Conservation (phyloP, 148 eudicot species). For the Suaeda aralocaspica region DNA sequence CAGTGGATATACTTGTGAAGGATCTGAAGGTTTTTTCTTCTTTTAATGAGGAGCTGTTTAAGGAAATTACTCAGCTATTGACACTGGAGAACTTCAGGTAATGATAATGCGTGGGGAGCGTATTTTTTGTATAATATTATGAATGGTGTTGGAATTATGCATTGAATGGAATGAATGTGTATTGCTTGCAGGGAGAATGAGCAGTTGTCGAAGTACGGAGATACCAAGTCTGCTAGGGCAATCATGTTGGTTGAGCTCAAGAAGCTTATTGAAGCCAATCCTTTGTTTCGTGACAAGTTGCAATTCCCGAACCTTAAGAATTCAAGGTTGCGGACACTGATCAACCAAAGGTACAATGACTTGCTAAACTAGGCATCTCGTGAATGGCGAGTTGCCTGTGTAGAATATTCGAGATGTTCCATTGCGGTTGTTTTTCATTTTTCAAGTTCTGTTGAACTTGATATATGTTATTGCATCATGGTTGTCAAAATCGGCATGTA, state of each 20-base stretch:
- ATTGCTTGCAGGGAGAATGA: slow-evolving; percentile 53
- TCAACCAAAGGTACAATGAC: slow-evolving; percentile 64
- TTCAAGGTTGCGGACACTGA: slow-evolving; percentile 65
- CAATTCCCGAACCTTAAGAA: slow-evolving; percentile 64
- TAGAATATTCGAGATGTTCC: not conserved
- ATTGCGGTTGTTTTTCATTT: not conserved
- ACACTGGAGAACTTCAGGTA: slow-evolving; percentile 77
- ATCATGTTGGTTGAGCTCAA: slow-evolving; percentile 66
- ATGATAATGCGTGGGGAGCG: not conserved
- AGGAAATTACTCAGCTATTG: slow-evolving; percentile 69
- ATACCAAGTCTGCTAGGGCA: slow-evolving; percentile 68
- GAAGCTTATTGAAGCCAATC: slow-evolving; percentile 78
- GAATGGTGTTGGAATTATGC: not conserved
- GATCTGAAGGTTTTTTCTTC: slow-evolving; percentile 70
- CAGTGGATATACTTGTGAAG: slow-evolving; percentile 73
- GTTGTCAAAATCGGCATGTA: slow-evolving; percentile 1
- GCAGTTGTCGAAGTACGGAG: slow-evolving; percentile 67
- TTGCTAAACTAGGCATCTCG: not conserved
- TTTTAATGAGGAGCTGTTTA: slow-evolving; percentile 59
- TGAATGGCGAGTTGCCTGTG: not conserved
- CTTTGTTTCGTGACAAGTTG: slow-evolving; percentile 66
- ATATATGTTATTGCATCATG: not conserved
- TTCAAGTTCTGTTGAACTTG: not conserved
- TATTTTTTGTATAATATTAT: not conserved
- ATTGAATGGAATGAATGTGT: not conserved